phyloP scores from a whole-genome alignment of 148 eudicot genomes.

The Arctostaphylos glauca region DNA sequence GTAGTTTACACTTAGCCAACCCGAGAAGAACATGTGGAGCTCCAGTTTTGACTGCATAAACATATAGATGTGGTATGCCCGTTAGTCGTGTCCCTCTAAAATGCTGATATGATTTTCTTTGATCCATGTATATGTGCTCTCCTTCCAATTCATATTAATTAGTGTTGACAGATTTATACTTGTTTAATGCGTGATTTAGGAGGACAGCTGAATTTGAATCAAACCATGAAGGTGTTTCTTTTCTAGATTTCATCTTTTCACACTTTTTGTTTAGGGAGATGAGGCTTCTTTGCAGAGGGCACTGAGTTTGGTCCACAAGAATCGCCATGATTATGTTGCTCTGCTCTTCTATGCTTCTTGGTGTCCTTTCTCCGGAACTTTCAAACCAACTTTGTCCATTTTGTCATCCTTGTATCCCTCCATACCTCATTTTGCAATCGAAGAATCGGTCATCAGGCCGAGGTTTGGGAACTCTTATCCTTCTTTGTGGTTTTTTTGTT shows the following conservation, averaged over 20 bases:
- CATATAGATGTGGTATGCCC: too few species aligned
- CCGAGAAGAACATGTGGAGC: too few species aligned
- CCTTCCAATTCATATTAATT: too few species aligned
- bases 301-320: slow-evolving; percentile 48
- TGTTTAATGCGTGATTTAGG: too few species aligned
- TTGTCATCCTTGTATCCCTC: slow-evolving; percentile 77
- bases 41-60: too few species aligned
- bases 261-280: slow-evolving; percentile 55
- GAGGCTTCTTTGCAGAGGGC: slow-evolving; percentile 81
- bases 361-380: slow-evolving; percentile 85
- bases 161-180: too few species aligned
- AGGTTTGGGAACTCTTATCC: slow-evolving; percentile 48
- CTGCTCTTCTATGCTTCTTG: slow-evolving; percentile 93
- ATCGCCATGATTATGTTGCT: slow-evolving; percentile 59
- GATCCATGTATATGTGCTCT: too few species aligned
- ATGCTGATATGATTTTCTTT: too few species aligned
- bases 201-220: not conserved
- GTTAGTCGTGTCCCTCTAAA: too few species aligned
- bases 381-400: slow-evolving; percentile 68
- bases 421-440: slow-evolving; percentile 83
- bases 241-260: not conserved
- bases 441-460: slow-evolving; percentile 77
- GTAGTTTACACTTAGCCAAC: too few species aligned
- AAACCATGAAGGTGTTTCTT: slow-evolving; percentile 1
- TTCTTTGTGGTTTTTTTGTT: not conserved